Evolutionary conservation across 169 alveolate genomes (phyloP).

Genomic region (Cryptosporidium tyzzeri): DNA sequence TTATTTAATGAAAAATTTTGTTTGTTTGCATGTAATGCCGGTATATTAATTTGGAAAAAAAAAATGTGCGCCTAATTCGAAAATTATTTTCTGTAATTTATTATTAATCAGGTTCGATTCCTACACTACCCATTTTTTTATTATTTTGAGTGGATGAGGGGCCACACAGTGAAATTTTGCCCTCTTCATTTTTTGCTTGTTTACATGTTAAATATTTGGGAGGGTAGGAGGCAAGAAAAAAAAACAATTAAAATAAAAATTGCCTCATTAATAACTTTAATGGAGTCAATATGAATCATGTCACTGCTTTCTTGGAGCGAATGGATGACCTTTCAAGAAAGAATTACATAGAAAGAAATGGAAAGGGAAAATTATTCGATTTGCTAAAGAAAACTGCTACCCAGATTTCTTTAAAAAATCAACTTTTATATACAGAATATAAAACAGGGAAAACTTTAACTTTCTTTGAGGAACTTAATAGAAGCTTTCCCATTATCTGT

Average conservation of each 20-base stretch:
- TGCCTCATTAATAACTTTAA: background rate
- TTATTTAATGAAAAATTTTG: background rate
- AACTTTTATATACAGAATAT: conserved; percentile 12
- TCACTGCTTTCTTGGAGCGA: conserved; percentile 5
- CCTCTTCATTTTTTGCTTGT: conserved; percentile 6
- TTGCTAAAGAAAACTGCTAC: conserved; percentile 36
- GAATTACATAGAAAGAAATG: conserved; percentile 32
- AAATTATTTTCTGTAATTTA: no score
- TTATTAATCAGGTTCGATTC: conserved; percentile 40
- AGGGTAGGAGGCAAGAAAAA: background rate
- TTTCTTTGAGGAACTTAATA: conserved; percentile 49
- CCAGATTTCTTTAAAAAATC: conserved; percentile 39
- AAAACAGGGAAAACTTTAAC: conserved; percentile 28
- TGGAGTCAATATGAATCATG: conserved; percentile 16
- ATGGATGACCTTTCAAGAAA: conserved; percentile 29
- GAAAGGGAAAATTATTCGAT: conserved; percentile 39
- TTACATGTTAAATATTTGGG: background rate
- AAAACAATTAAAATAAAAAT: background rate
- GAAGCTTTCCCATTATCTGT: conserved; percentile 39
- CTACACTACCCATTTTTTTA: background rate
- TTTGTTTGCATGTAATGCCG: background rate
- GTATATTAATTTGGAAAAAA: no score
- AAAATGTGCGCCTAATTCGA: background rate
- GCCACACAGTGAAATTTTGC: conserved; percentile 40
- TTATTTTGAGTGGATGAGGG: conserved; percentile 61